Evolutionary conservation across 345 rosid species (phyloP).

Genomic region (Carallia pectinifolia): DNA sequence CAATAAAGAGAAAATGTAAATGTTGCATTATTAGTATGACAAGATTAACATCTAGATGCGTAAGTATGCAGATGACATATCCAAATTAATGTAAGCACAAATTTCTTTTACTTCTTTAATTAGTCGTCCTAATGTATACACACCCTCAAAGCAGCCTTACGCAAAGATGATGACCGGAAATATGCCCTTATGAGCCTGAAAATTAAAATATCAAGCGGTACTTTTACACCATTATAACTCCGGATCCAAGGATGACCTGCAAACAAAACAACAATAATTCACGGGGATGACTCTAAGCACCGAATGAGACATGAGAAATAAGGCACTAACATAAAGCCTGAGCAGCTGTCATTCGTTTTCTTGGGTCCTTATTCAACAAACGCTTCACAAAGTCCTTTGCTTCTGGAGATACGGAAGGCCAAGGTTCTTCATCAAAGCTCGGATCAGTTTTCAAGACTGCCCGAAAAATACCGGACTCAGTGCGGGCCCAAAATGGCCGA

Average conservation of each 20-base stretch:
- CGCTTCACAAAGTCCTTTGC: constrained; percentile 89
- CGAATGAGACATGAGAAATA: constrained; percentile 14
- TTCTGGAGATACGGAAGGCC: constrained; percentile 83
- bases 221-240: constrained; percentile 41
- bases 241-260: constrained; percentile 96
- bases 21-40: neutral
- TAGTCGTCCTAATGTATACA: constrained; percentile 15
- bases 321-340: constrained; percentile 81
- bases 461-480: constrained; percentile 91
- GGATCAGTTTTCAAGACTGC: constrained; percentile 92
- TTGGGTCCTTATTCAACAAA: constrained; percentile 75
- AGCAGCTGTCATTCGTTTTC: constrained; percentile 90
- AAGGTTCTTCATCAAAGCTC: constrained; percentile 77
- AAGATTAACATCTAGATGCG: neutral
- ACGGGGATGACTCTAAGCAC: constrained; percentile 14
- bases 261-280: constrained; percentile 16
- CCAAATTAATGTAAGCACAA: neutral
- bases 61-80: neutral
- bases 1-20: neutral
- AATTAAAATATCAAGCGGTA: constrained; percentile 74
- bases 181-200: constrained; percentile 76
- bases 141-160: constrained; percentile 92
- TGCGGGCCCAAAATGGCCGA: constrained; percentile 98
- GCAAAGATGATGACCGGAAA: constrained; percentile 79
- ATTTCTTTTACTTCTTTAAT: neutral